phyloP scores from a whole-genome alignment of 208 protist genomes.

The Wallacemonas collosoma region DNA sequence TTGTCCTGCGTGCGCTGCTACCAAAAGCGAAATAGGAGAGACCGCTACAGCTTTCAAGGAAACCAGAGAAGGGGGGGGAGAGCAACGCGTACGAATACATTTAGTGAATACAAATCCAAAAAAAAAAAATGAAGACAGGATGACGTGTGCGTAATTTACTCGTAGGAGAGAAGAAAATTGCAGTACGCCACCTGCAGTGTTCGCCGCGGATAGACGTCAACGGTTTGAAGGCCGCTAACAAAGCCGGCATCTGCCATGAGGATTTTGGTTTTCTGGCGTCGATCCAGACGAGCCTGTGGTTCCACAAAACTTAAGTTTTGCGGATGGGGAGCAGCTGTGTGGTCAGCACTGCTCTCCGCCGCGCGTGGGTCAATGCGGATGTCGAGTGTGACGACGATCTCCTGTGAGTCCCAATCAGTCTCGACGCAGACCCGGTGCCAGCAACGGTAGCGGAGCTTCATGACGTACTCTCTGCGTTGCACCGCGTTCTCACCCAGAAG shows the following conservation, averaged over 20 bases:
- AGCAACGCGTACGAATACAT: too few species aligned
- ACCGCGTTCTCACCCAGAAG: neutral
- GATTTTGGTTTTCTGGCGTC: slow-evolving; percentile 1
- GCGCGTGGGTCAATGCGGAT: neutral
- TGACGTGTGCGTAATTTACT: slow-evolving; percentile 3
- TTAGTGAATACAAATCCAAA: neutral
- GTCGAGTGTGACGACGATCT: slow-evolving; percentile 22
- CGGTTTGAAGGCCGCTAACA: slow-evolving; percentile 21
- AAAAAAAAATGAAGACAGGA: slow-evolving; percentile 17
- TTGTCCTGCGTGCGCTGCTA: too few species aligned
- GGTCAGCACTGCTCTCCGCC: neutral
- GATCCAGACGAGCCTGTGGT: neutral
- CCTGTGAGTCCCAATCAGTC: slow-evolving; percentile 28
- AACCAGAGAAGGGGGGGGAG: neutral
- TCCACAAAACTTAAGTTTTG: neutral
- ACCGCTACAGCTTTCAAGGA: neutral
- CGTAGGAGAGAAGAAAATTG: slow-evolving; percentile 34
- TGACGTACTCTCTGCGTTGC: slow-evolving; percentile 2
- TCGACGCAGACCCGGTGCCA: slow-evolving; percentile 26
- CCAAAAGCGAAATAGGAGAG: too few species aligned
- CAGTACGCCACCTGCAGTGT: slow-evolving; percentile 49
- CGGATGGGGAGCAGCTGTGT: neutral
- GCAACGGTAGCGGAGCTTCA: slow-evolving; percentile 16
- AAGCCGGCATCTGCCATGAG: slow-evolving; percentile 29
- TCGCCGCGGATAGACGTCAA: slow-evolving; percentile 42